Conservation (phyloP, 2,329 filamentous ascomycete species). For the Colletotrichum agaves region DNA sequence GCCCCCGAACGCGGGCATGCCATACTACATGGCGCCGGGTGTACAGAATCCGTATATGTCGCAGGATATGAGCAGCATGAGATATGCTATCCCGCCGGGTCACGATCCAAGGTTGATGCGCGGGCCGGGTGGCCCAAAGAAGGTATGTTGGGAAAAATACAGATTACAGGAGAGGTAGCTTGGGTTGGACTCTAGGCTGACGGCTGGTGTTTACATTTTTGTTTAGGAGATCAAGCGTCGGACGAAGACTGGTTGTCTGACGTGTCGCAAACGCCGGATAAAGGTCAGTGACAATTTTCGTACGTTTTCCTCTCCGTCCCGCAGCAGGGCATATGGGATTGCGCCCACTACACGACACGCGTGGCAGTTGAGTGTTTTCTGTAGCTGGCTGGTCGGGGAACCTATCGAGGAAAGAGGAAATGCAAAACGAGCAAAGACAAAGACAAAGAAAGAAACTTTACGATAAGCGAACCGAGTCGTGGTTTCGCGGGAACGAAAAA, state of each 20-base stretch:
- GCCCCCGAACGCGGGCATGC: slow-evolving; percentile 48
- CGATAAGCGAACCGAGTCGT: slow-evolving; percentile 37
- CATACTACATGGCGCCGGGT: slow-evolving; percentile 55
- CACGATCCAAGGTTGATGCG: slow-evolving; percentile 60
- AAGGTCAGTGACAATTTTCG: slow-evolving; percentile 61
- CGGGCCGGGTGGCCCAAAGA: slow-evolving; percentile 64
- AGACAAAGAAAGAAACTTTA: slow-evolving; percentile 33
- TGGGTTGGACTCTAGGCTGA: slow-evolving; percentile 12
- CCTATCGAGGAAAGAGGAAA: slow-evolving; percentile 18
- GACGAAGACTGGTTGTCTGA: slow-evolving; percentile 72
- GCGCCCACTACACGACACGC: not conserved
- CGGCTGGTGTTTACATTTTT: slow-evolving; percentile 25
- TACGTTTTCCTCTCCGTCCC: slow-evolving; percentile 14
- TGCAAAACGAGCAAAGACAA: slow-evolving; percentile 15
- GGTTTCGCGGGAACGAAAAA: slow-evolving; percentile 26
- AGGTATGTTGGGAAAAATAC: slow-evolving; percentile 54
- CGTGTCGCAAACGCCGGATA: slow-evolving; percentile 70
- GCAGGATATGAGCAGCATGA: slow-evolving; percentile 56
- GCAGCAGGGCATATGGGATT: not conserved
- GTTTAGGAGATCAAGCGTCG: slow-evolving; percentile 70
- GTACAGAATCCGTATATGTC: slow-evolving; percentile 37
- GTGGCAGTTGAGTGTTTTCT: slow-evolving; percentile 16
- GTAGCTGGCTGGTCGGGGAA: not conserved
- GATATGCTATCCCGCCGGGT: slow-evolving; percentile 57
- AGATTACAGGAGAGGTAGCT: not conserved